Base-by-base conservation (phyloP, 2,329 filamentous ascomycete species). In the Arthrobotrys megalospora region DNA sequence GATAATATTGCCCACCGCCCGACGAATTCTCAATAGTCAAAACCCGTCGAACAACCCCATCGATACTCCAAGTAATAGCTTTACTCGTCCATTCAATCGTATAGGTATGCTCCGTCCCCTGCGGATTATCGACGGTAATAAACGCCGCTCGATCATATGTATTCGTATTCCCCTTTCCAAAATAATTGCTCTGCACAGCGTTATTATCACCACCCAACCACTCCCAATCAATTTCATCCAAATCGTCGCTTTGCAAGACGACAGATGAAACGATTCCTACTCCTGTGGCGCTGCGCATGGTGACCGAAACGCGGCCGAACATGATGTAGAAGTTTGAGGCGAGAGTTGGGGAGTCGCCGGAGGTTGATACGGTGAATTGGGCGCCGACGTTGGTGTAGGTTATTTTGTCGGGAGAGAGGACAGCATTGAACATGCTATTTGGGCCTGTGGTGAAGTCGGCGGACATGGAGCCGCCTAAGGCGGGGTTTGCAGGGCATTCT, bases 221-320 rank as follows among this genome's bases (percentile, higher is more conserved):
- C 85, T 99, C 96, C 87, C 95, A 92, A 84, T 99, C 96, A 83
- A 99, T 97, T 86, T 99, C 96, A 85, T 99, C 96, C 52, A 97
- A 88, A 82, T 90, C 89, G 84, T 98, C 95, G 12, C 94, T 97
- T 85, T 97, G 91, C 80, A 99, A 87, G 7, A 99, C 93, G 11
- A 96, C 88, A 53, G 93, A 96, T 84, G 93, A 97, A 80, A 99
- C 94, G 82, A 99, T 97, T 76, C 96, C 96, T 8, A 89, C 90
- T 6, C 96, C 96, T 0, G 94, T 91, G 8, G 96, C 94, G 28
- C 93, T 90, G 85, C 95, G 94, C 86, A 97, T 88, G 36, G 90
- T 91, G 81, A 94, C 89, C 80, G 97, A 92, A 83, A 97, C 92
- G 80, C 91, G 92, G 81, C 96, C 96, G 84, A 97, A 99, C 96